Base-by-base conservation (phyloP, 306 rosid species). In the Bauhinia variegata region DNA sequence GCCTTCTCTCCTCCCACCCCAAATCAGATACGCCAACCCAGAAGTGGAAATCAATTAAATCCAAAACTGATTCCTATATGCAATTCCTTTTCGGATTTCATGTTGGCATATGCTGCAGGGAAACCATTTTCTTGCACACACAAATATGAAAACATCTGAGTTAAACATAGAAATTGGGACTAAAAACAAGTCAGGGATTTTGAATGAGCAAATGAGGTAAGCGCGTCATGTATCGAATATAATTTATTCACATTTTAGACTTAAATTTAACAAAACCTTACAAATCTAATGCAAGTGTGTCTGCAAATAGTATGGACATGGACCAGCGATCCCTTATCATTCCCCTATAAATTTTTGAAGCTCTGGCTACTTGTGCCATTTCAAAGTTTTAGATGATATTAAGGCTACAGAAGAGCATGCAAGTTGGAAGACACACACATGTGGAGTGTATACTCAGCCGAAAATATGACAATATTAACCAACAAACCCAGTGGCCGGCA, bases 401-500 rank as follows among this genome's bases (percentile, higher is more conserved):
- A 32, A 2, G 62, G 23, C 23, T 28, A 54, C 46, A 46, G 62
- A 33, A 32, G 43, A 3, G 30, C 71, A 19, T 6, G 44, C 38
- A 53, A 49, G 54, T 65, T 9, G n/a, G 59, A 53, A 46, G 6
- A 66, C 37, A 28, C 50, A 23, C 38, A 58, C 41, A 9, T 48
- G 23, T 38, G 66, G 42, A 63, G 43, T 30, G 18, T 32, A 16
- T 15, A 38, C 43, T 16, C 31, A 15, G 43, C 39, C 23, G 33
- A 34, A 32, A n/a, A 42, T 42, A 42, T 41, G 57, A 63, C 52
- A 15, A 32, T 11, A 58, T 52, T 48, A 41, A 59, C 31, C 41
- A 72, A 73, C 81, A 52, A 84, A 93, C 95, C 98, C 98, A 93
- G 59, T 93, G 98, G 18, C 97, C 98, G 68, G 98, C 96, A 83